phyloP scores from a whole-genome alignment of 2,329 filamentous ascomycete genomes.

The Fusarium nelsonii region DNA sequence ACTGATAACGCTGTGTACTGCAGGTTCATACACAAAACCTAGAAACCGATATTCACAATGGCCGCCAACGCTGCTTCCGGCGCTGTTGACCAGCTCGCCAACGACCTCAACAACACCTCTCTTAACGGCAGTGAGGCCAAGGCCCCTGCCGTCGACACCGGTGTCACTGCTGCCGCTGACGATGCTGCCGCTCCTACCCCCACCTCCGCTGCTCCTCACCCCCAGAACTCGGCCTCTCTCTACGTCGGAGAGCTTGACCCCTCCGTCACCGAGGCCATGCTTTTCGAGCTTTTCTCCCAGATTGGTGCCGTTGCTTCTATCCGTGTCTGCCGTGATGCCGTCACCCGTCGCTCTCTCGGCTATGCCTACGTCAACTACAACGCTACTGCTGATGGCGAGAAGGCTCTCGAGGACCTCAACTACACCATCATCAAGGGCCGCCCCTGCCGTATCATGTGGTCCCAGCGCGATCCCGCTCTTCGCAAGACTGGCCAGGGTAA shows the following conservation, averaged over 20 bases:
- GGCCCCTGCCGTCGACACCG: slow-evolving; percentile 80
- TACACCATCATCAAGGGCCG: slow-evolving; percentile 99
- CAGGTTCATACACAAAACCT: slow-evolving; percentile 37
- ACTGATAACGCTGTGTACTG: slow-evolving; percentile 30
- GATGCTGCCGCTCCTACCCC: slow-evolving; percentile 77
- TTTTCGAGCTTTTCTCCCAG: slow-evolving; percentile 99
- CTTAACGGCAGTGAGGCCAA: slow-evolving; percentile 76
- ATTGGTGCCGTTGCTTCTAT: slow-evolving; percentile 99
- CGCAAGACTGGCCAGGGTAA: slow-evolving; percentile 99
- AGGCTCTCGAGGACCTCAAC: slow-evolving; percentile 98
- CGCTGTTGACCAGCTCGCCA: slow-evolving; percentile 83
- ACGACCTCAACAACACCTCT: slow-evolving; percentile 79
- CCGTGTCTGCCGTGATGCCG: slow-evolving; percentile 98
- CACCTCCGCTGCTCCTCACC: slow-evolving; percentile 79
- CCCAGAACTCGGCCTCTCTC: slow-evolving; percentile 95
- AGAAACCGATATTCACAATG: slow-evolving; percentile 61
- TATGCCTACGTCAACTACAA: slow-evolving; percentile 99
- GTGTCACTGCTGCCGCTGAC: slow-evolving; percentile 66
- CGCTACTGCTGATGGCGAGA: slow-evolving; percentile 94
- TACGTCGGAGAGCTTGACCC: slow-evolving; percentile 99
- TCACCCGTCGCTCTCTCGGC: slow-evolving; percentile 97
- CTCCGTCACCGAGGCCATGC: slow-evolving; percentile 99
- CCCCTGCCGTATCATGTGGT: slow-evolving; percentile 99
- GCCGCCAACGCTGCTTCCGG: slow-evolving; percentile 68
- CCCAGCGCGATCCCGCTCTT: slow-evolving; percentile 97